phyloP scores from a whole-genome alignment of 352 stramenopile genomes.

The Phytopythium kandeliae region DNA sequence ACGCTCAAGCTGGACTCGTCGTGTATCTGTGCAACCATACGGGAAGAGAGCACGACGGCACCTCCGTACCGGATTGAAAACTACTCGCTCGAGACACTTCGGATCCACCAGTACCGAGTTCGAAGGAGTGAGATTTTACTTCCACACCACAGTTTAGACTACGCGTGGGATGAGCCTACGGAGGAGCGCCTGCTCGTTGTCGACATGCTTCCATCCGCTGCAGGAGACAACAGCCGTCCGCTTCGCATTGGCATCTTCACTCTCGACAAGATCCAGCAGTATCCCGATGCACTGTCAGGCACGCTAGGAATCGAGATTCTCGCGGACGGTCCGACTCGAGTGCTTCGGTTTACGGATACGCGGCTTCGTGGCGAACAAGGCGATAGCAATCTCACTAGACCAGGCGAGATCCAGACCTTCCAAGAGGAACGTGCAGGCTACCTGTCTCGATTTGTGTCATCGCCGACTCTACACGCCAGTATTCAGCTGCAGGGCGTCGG shows the following conservation, averaged over 20 bases:
- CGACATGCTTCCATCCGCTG: slow-evolving; percentile 84
- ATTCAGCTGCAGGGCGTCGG: slow-evolving; percentile 68
- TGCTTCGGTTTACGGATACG: slow-evolving; percentile 81
- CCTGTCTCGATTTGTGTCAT: slow-evolving; percentile 41
- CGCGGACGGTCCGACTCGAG: slow-evolving; percentile 82
- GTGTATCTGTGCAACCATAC: slow-evolving; percentile 78
- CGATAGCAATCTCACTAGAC: slow-evolving; percentile 6
- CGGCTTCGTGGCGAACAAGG: slow-evolving; percentile 47
- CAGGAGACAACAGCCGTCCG: slow-evolving; percentile 81
- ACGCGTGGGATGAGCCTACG: slow-evolving; percentile 86
- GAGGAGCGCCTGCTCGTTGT: slow-evolving; percentile 76
- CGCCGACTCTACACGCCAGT: slow-evolving; percentile 42
- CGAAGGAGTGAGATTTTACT: slow-evolving; percentile 81
- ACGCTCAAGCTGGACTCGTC: slow-evolving; percentile 72
- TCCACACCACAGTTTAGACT: slow-evolving; percentile 82
- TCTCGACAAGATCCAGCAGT: slow-evolving; percentile 77
- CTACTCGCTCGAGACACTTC: slow-evolving; percentile 85
- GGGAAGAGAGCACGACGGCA: slow-evolving; percentile 68
- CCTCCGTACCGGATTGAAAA: slow-evolving; percentile 87
- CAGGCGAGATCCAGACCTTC: slow-evolving; percentile 5
- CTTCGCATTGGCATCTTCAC: slow-evolving; percentile 79
- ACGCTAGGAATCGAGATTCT: slow-evolving; percentile 79
- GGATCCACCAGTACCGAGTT: slow-evolving; percentile 78
- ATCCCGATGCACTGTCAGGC: slow-evolving; percentile 66
- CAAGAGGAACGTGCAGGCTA: slow-evolving; percentile 18